These are phyloP conservation scores for Cornus suecica DNA, from an alignment of 148 eudicot genomes.

Conservation along the genomic window DNA sequence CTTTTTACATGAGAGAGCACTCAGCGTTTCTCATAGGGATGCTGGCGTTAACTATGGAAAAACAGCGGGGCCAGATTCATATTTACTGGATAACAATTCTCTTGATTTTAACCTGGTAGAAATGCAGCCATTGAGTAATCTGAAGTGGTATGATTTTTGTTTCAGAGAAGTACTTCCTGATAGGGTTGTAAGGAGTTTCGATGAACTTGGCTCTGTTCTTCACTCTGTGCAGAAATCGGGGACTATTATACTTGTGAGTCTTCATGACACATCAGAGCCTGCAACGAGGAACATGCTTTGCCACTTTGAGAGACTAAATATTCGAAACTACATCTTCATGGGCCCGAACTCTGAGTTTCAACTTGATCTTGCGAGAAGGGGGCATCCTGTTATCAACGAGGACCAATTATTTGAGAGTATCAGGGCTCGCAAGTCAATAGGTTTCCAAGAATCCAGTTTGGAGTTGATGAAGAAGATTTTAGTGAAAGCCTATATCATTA, in stretches of 20 bases:
- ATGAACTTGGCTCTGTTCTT: conserved; percentile 51
- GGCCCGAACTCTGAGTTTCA: conserved; percentile 53
- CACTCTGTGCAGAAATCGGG: conserved; percentile 49
- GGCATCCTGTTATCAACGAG: conserved; percentile 68
- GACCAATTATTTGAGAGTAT: conserved; percentile 42
- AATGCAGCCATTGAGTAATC: conserved; percentile 51
- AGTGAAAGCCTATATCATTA: conserved; percentile 47
- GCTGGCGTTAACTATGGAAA: conserved; percentile 92
- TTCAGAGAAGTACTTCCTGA: conserved; percentile 69
- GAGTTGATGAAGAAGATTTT: conserved; percentile 43
- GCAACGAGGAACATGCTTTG: conserved; percentile 65
- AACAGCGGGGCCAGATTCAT: conserved; percentile 90
- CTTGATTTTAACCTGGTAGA: conserved; percentile 41
- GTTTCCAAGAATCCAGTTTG: conserved; percentile 25
- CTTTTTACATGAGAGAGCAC: conserved; percentile 71
- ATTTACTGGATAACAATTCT: conserved; percentile 47
- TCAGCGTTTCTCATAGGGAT: conserved; percentile 85
- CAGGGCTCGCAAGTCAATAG: conserved; percentile 21
- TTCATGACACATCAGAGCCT: conserved; percentile 36
- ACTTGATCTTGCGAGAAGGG: conserved; percentile 77
- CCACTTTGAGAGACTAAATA: conserved; percentile 74
- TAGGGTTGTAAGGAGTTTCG: conserved; percentile 44
- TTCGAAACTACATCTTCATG: conserved; percentile 61
- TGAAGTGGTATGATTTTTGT: conserved; percentile 92
- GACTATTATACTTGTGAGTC: conserved; percentile 55